Conservation (phyloP, 2,329 filamentous ascomycete genomes). For the Atkinsonella hypoxylon region DNA sequence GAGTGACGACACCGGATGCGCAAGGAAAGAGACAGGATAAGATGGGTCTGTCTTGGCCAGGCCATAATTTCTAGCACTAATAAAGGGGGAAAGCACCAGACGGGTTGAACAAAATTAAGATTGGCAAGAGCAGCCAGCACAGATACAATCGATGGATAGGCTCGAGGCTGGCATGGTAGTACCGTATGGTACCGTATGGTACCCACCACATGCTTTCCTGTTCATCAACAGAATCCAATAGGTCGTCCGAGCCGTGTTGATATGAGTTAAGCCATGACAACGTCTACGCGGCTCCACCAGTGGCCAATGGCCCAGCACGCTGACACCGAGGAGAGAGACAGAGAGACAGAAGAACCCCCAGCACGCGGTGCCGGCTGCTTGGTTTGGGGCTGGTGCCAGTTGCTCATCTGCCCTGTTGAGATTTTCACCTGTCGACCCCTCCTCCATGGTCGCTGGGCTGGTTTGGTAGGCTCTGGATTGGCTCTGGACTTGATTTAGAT, state of each 20-base stretch:
- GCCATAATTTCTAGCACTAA: too few relatives aligned
- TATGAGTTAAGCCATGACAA: too few relatives aligned
- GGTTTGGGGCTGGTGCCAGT: background rate
- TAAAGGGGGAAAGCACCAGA: too few relatives aligned
- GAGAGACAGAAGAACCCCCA: background rate
- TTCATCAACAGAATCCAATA: background rate
- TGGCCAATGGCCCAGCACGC: slow-evolving; percentile 6
- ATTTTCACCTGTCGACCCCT: background rate
- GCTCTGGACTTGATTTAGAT: background rate
- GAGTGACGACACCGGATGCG: too few relatives aligned
- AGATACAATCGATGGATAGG: too few relatives aligned
- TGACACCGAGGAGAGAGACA: background rate
- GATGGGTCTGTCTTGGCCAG: too few relatives aligned
- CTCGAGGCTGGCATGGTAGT: too few relatives aligned
- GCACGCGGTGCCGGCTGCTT: background rate
- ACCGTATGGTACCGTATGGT: too few relatives aligned
- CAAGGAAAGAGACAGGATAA: background rate
- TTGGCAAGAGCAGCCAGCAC: too few relatives aligned
- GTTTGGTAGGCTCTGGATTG: background rate
- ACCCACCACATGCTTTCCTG: too few relatives aligned
- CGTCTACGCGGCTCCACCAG: slow-evolving; percentile 1
- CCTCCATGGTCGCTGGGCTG: background rate
- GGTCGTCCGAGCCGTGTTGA: background rate
- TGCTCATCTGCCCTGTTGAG: background rate
- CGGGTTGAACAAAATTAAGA: too few relatives aligned